Conservation (phyloP, 2,329 filamentous ascomycete genomes). For the Calonectria crousiana region DNA sequence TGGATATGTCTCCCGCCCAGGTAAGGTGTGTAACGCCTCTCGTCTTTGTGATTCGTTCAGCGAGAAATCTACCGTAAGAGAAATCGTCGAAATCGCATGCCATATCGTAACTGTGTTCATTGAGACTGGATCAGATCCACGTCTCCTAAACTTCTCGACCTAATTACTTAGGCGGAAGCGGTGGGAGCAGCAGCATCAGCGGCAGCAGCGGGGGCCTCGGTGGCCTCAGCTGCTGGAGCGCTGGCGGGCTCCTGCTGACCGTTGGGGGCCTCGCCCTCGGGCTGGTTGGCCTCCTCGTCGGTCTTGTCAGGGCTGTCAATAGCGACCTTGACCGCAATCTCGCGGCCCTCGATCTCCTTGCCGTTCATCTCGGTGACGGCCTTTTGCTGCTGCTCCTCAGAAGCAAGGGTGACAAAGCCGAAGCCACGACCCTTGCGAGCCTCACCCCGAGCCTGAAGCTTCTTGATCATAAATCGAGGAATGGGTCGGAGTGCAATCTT, state of each 20-base stretch:
- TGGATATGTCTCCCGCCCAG: conserved; percentile 44
- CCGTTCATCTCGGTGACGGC: conserved; percentile 98
- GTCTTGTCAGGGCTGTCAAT: conserved; percentile 99
- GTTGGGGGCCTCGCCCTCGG: conserved; percentile 58
- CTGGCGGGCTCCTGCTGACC: conserved; percentile 53
- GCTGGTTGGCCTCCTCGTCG: conserved; percentile 81
- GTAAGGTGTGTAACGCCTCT: conserved; percentile 42
- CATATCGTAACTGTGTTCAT: conserved; percentile 54
- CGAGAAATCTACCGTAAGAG: conserved; percentile 52
- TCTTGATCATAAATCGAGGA: conserved; percentile 99
- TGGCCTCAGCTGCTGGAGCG: conserved; percentile 44
- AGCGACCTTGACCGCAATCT: conserved; percentile 99
- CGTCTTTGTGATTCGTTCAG: conserved; percentile 46
- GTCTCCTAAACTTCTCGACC: conserved; percentile 42
- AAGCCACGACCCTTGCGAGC: conserved; percentile 99
- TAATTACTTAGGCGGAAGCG: conserved; percentile 47
- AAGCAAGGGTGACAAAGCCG: conserved; percentile 95
- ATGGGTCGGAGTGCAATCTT: conserved; percentile 99
- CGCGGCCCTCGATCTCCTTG: conserved; percentile 98
- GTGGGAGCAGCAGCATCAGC: conserved; percentile 41
- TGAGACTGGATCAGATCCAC: conserved; percentile 42
- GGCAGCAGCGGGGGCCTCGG: conserved; percentile 45
- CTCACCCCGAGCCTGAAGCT: conserved; percentile 97
- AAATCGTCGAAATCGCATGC: conserved; percentile 55
- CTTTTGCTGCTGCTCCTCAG: conserved; percentile 97